A percentile compares a stretch with the other conserved stretches of the same genome.
Conservation (phyloP, 345 rosid species). For the Populus pruinosa region DNA sequence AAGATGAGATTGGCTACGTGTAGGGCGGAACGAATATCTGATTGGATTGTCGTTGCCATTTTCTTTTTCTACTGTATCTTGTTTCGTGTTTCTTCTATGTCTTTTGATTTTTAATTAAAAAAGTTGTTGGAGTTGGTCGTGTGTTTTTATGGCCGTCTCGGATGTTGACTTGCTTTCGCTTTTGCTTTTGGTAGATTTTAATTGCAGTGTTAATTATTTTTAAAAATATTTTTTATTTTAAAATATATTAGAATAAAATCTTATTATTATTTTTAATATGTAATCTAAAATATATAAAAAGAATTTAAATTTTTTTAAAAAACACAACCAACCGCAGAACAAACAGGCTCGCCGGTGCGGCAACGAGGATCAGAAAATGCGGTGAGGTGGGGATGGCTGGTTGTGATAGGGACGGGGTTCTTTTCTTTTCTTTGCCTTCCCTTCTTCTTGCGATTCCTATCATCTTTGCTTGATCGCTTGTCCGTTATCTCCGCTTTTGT, state of each 20-base stretch:
- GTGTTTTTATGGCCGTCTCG: background rate
- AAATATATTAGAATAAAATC: too few relatives aligned
- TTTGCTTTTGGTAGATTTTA: too few relatives aligned
- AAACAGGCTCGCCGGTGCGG: background rate
- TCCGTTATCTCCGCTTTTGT: background rate
- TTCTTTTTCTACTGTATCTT: too few relatives aligned
- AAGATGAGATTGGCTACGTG: constrained; percentile 42
- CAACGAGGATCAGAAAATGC: background rate
- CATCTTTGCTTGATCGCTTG: background rate
- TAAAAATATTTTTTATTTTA: too few relatives aligned
- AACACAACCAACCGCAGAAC: too few relatives aligned
- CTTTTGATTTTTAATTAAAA: too few relatives aligned
- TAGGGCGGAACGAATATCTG: constrained; percentile 52
- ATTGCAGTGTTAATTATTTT: too few relatives aligned
- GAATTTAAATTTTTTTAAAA: too few relatives aligned
- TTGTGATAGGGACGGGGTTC: background rate
- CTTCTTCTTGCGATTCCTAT: background rate
- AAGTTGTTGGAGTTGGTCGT: background rate
- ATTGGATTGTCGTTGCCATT: constrained; percentile 23
- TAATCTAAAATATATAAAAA: too few relatives aligned
- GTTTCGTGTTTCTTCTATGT: too few relatives aligned
- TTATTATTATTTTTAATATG: too few relatives aligned
- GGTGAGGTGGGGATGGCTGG: background rate
- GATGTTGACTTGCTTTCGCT: background rate
- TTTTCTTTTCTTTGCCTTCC: background rate